Base-by-base conservation (phyloP, 805 yeast species). In the Candida cerambycidarum region DNA sequence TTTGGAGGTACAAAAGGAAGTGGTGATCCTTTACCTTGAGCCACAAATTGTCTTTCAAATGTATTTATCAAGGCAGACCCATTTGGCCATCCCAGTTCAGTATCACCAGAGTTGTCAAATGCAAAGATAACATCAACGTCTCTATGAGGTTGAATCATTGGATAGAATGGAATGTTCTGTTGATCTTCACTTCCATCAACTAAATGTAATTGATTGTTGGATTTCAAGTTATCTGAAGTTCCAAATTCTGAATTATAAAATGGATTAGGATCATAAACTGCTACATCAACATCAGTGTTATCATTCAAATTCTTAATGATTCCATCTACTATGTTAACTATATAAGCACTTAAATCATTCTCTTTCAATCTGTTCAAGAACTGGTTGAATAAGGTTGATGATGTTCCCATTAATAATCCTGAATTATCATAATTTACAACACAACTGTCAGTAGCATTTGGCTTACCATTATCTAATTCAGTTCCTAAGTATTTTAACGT, bases 1-100 rank as follows among this genome's bases (percentile, higher is more conserved):
- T 62, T 67, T 54, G 79, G 86, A 15, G 96, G 96, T 40, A 89
- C 90, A 52, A 82, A 78, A 8, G 96, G 95, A 72, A 85, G 83
- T 1, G 83, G 75, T 17, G 87, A 76, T 33, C 79, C 78, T 46
- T 74, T 70, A 13, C 83, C 83, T 51, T 75, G 75, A 4, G 46
- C 42, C 4, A 54, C 50, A 47, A 66, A 67, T 47, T 62, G 72
- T 42, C 72, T 52, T 38, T 59, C 44, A 44, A 58, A 69, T 0
- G 73, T 62, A 17, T 56, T 58, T 21, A 66, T 57, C 38, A 68
- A 46, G 1, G 74, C 63, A 1, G 70, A 53, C n/a, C 74, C 72
- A 47, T 69, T 65, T 18, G 75, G 75, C 75, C 75, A 69, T 43
- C 54, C 54, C n/a, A 49, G 44, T 6, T 52, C 44, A 0, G 73